Conservation (phyloP, 306 rosid genomes). For the Dalbergia oliveri region DNA sequence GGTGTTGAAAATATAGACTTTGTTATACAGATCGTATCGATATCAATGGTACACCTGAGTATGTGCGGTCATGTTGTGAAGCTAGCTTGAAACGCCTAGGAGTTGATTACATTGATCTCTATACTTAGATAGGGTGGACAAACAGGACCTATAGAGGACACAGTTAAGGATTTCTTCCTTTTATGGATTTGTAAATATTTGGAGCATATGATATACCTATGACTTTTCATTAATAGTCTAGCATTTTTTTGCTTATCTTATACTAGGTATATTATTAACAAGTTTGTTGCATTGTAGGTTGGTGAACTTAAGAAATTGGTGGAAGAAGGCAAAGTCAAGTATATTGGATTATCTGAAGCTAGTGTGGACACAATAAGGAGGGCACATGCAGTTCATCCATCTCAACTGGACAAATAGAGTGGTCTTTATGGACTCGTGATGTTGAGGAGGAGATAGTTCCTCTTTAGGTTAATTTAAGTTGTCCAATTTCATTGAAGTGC, state of each 20-base stretch:
- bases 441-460: constrained; percentile 76
- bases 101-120: constrained; percentile 65
- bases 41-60: constrained; percentile 61
- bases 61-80: constrained; percentile 66
- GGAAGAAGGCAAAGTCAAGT: constrained; percentile 79
- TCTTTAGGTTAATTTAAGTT: constrained; percentile 58
- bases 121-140: constrained; percentile 59
- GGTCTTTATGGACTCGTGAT: constrained; percentile 88
- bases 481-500: background rate
- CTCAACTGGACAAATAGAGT: constrained; percentile 78
- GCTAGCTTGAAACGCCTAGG: constrained; percentile 70
- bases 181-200: background rate
- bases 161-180: constrained; percentile 44
- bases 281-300: constrained; percentile 50
- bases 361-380: constrained; percentile 78
- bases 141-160: constrained; percentile 62
- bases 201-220: background rate
- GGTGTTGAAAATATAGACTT: constrained; percentile 31
- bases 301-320: constrained; percentile 82
- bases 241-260: background rate
- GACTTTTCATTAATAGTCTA: background rate
- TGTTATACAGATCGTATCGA: background rate
- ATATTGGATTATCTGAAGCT: constrained; percentile 81
- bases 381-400: constrained; percentile 89
- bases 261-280: background rate